phyloP scores from a whole-genome alignment of 1,284 basidiomycete genomes.

The Naganishia sp. region DNA sequence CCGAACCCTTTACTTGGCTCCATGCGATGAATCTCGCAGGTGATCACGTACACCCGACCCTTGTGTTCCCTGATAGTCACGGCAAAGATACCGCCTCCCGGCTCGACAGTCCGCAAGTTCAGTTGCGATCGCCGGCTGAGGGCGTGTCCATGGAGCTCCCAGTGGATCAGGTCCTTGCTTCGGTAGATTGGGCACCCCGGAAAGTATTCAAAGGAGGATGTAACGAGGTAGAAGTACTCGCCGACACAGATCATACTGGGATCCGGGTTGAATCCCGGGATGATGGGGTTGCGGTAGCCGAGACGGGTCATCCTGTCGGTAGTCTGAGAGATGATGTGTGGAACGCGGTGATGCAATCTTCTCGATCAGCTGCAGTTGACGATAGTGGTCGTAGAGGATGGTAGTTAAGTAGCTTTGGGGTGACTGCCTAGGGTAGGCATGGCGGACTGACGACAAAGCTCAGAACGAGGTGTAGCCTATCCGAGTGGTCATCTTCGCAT shows the following conservation, averaged over 20 bases:
- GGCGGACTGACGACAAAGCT: no score
- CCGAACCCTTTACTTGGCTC: neutral
- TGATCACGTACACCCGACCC: slow-evolving; percentile 21
- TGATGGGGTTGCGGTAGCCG: neutral
- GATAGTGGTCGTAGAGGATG: no score
- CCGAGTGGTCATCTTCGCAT: no score
- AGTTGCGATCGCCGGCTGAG: slow-evolving; percentile 29
- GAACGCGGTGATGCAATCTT: no score
- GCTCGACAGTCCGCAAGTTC: slow-evolving; percentile 32
- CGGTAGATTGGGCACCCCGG: slow-evolving; percentile 35
- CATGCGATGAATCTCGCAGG: slow-evolving; percentile 6
- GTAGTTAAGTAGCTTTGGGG: no score
- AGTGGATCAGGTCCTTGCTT: slow-evolving; percentile 31
- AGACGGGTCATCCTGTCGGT: slow-evolving; percentile 16
- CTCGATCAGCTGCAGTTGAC: no score
- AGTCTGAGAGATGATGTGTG: no score
- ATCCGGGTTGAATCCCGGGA: slow-evolving; percentile 35
- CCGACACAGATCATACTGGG: slow-evolving; percentile 32
- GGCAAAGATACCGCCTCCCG: slow-evolving; percentile 26
- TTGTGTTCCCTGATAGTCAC: slow-evolving; percentile 22
- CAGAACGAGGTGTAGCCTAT: no score
- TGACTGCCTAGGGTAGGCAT: no score
- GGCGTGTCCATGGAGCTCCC: slow-evolving; percentile 35
- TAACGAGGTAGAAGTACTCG: slow-evolving; percentile 31
- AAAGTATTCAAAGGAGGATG: slow-evolving; percentile 35